Conservation (phyloP, 1,284 basidiomycete genomes). For the Ustilago hordei region DNA sequence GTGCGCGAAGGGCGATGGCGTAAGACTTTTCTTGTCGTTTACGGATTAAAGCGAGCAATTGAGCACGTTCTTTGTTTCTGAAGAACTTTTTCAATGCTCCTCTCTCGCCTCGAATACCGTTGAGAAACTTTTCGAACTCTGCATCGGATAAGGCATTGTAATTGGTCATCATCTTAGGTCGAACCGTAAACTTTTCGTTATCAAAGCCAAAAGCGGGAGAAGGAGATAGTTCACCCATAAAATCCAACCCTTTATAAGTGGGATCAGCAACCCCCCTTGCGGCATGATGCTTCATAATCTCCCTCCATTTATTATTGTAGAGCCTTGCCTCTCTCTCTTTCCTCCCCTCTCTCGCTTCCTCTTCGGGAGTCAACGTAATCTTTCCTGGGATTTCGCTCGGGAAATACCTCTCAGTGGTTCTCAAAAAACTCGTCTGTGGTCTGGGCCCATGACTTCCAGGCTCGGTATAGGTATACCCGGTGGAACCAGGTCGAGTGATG, state of each 20-base stretch:
- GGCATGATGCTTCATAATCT: slow-evolving; percentile 43
- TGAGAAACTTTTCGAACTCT: slow-evolving; percentile 57
- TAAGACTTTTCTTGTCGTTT: slow-evolving; percentile 46
- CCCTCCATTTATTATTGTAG: slow-evolving; percentile 45
- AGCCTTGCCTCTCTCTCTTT: slow-evolving; percentile 30
- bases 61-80: slow-evolving; percentile 32
- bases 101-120: slow-evolving; percentile 40
- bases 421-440: slow-evolving; percentile 42
- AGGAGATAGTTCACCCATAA: slow-evolving; percentile 42
- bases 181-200: slow-evolving; percentile 48
- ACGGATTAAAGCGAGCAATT: slow-evolving; percentile 41
- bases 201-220: slow-evolving; percentile 40
- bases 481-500: slow-evolving; percentile 25
- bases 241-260: slow-evolving; percentile 42
- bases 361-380: slow-evolving; percentile 32
- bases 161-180: slow-evolving; percentile 57
- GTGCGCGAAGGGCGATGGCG: slow-evolving; percentile 24
- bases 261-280: slow-evolving; percentile 43
- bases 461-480: slow-evolving; percentile 17
- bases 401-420: slow-evolving; percentile 46
- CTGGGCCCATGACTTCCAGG: slow-evolving; percentile 39
- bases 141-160: slow-evolving; percentile 57
- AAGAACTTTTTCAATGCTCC: slow-evolving; percentile 38
- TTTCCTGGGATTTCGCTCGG: slow-evolving; percentile 43
- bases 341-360: slow-evolving; percentile 25